Percentiles rank a stretch among this genome's conserved stretches.
phyloP scores from a whole-genome alignment of 208 protist genomes.

The Leishmania aethiopica region DNA sequence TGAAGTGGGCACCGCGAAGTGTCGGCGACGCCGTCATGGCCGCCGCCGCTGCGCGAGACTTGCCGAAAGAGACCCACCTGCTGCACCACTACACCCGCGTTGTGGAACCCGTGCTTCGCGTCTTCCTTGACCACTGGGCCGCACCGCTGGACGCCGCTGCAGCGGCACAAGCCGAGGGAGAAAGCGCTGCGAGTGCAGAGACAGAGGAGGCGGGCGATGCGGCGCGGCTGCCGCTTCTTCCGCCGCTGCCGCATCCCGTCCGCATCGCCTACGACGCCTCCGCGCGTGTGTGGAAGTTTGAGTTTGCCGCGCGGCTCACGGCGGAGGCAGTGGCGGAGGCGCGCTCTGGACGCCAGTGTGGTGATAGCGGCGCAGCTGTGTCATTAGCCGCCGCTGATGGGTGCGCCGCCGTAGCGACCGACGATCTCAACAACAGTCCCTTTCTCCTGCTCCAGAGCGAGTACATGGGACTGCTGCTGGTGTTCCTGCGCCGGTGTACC shows the following conservation, averaged over 20 bases:
- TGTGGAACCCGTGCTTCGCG: constrained; percentile 22
- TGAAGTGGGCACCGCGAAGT: background rate
- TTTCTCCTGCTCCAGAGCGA: constrained; percentile 59
- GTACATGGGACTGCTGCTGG: constrained; percentile 75
- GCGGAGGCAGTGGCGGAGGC: constrained; percentile 18
- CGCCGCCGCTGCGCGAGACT: background rate
- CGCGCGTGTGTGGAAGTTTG: constrained; percentile 39
- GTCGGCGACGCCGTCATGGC: constrained; percentile 23
- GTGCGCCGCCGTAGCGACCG: constrained; percentile 4
- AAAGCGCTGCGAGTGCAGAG: background rate
- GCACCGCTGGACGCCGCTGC: background rate
- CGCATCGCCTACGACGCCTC: constrained; percentile 31
- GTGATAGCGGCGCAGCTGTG: background rate
- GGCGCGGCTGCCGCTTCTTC: background rate
- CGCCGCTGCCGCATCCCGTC: constrained; percentile 28
- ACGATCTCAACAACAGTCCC: constrained; percentile 44
- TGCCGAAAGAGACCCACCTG: constrained; percentile 16
- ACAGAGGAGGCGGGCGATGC: background rate
- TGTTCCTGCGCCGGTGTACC: constrained; percentile 56
- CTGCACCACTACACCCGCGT: constrained; percentile 10
- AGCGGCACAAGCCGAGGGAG: background rate
- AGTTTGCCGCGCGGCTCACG: constrained; percentile 34
- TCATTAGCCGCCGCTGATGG: background rate
- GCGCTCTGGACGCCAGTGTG: background rate
- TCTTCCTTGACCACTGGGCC: constrained; percentile 11